Base-by-base conservation (phyloP, 768 basidiomycete species). In the Hypholoma fasciculare region DNA sequence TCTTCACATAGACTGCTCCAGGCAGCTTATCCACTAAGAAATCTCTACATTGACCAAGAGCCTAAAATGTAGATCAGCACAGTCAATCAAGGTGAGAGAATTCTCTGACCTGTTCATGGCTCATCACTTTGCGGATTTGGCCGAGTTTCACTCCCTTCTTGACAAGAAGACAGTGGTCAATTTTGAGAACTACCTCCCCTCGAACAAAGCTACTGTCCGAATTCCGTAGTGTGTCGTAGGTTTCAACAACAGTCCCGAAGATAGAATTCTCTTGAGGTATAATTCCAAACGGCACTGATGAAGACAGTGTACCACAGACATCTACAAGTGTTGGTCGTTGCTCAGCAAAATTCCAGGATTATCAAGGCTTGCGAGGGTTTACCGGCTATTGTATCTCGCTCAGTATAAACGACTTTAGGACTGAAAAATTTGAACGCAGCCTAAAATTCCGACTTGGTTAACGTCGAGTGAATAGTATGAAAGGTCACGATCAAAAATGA, bases 231-330 rank as follows among this genome's bases (percentile, higher is more conserved):
- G 74, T 60, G 65, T 91, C 86, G 65, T 89, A 92, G 1, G 89
- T 89, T 69, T 94, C 91, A 19, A 83, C 72, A 7, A 94, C 91
- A 16, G 74, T 76, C 11, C 91, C 91, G 62, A 86, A 87, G 37
- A 84, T 88, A 14, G 85, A 85, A 63, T 94, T 94, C 71, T 94
- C 91, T 69, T 90, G 88, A 19, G 91, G 91, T 27, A 92, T 76
- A n/a, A 93, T 77, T 23, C 82, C 90, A 49, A 84, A 76, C 23
- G 79, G 77, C 34, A 74, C 71, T 6, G 67, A 67, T 11, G 73
- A 56, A 6, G 82, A 78, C 40, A 92, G 69, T 16, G 79, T 70
- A 44, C 77, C 67, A 59, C 88, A 86, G 20, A 87, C 84, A 58
- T 82, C 91, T 93, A 53, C n/a, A 46, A 46, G 52, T 42, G 40